phyloP scores from a whole-genome alignment of 257 asterid species.

The Capsicum chinense region DNA sequence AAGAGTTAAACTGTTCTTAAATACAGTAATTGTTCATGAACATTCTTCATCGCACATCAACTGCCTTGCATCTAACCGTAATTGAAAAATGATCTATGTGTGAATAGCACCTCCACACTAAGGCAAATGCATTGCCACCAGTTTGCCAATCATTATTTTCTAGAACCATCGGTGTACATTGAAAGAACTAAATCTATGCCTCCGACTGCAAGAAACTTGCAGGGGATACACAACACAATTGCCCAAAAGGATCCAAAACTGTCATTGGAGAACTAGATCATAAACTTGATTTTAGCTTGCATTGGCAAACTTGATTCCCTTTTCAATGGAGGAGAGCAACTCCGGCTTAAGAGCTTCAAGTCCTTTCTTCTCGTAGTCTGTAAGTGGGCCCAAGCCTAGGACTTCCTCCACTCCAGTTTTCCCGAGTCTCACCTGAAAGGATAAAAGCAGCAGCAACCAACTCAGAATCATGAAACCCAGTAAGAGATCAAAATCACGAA shows the following conservation, averaged over 20 bases:
- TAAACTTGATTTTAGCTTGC: conserved; percentile 36
- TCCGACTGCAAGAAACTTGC: conserved; percentile 25
- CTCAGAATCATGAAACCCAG: conserved; percentile 8
- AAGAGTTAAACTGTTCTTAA: background rate
- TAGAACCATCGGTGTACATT: conserved; percentile 9
- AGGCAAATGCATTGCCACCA: background rate
- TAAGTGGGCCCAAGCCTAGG: conserved; percentile 62
- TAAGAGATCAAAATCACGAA: background rate
- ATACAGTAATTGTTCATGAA: background rate
- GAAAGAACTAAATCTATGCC: conserved; percentile 27
- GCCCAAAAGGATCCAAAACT: conserved; percentile 36
- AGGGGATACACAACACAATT: conserved; percentile 24
- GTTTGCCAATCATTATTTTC: conserved; percentile 28
- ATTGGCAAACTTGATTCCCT: conserved; percentile 67
- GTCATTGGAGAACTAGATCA: background rate
- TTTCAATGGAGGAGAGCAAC: conserved; percentile 68
- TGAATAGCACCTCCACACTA: background rate
- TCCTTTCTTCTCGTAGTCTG: conserved; percentile 73
- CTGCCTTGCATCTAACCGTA: background rate
- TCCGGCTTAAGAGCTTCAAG: conserved; percentile 73
- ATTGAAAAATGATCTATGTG: background rate
- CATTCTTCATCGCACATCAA: background rate
- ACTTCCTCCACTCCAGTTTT: conserved; percentile 85
- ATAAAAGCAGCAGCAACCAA: background rate
- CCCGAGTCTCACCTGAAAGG: conserved; percentile 72